phyloP scores from a whole-genome alignment of 306 rosid genomes.

The Cyamopsis tetragonoloba region DNA sequence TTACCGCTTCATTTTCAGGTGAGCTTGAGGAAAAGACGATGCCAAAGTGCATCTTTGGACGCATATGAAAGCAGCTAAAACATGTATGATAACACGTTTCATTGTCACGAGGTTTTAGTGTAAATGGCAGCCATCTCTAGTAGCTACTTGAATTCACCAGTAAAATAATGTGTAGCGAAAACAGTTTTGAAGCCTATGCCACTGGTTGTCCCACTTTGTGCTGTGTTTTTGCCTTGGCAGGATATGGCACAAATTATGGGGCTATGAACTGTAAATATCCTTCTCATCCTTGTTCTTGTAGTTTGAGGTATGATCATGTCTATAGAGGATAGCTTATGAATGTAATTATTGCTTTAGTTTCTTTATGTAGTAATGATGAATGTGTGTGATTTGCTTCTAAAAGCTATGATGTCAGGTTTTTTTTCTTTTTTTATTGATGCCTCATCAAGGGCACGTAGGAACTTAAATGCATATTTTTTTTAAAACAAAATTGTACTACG shows the following conservation, averaged over 20 bases:
- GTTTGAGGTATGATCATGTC: constrained; percentile 20
- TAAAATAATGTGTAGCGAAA: constrained; percentile 4
- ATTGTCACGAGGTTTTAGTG: background rate
- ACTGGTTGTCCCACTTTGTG: constrained; percentile 1
- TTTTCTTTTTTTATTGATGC: background rate
- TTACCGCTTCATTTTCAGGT: constrained; percentile 35
- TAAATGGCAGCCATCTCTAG: constrained; percentile 6
- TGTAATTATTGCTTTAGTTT: constrained; percentile 16
- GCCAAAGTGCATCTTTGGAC: constrained; percentile 36
- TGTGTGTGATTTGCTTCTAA: background rate
- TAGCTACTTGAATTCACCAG: constrained; percentile 8
- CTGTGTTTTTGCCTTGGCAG: constrained; percentile 13
- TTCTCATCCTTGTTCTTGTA: background rate
- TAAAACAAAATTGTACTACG: no score
- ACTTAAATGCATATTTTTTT: no score
- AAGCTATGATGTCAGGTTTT: background rate
- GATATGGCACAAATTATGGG: constrained; percentile 9
- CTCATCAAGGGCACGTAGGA: background rate
- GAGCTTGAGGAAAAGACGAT: constrained; percentile 32
- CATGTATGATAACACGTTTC: background rate
- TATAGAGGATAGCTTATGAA: constrained; percentile 8
- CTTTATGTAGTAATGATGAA: constrained; percentile 14
- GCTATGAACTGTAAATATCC: constrained; percentile 17
- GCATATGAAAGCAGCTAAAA: constrained; percentile 36
- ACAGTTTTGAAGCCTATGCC: background rate